Evolutionary conservation across 176 grass and related monocot species (phyloP).

Genomic region (Sorghum bicolor): DNA sequence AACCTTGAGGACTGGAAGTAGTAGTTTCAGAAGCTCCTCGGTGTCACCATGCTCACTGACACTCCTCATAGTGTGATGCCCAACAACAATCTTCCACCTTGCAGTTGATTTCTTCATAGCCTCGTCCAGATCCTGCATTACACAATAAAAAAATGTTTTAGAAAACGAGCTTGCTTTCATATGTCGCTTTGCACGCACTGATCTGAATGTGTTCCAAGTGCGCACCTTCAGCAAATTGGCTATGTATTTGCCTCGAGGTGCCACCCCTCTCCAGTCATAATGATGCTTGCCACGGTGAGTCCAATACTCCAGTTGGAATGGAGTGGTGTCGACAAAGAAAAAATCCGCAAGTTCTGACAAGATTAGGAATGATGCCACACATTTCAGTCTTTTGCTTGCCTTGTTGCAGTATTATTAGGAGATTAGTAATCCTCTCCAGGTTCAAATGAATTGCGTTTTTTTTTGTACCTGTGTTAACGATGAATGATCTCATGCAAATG

Average conservation of each 20-base stretch:
- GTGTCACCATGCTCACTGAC: constrained; percentile 92
- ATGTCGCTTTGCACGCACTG: neutral
- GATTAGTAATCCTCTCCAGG: neutral
- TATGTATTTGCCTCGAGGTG: constrained; percentile 50
- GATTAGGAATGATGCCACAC: neutral
- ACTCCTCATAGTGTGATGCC: constrained; percentile 93
- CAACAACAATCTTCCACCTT: constrained; percentile 83
- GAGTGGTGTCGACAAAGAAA: constrained; percentile 63
- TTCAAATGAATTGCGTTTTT: neutral
- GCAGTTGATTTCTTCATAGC: constrained; percentile 15
- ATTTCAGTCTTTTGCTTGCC: neutral
- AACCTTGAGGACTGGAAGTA: constrained; percentile 89
- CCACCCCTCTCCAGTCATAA: constrained; percentile 70
- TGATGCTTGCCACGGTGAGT: constrained; percentile 33
- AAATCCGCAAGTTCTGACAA: constrained; percentile 62
- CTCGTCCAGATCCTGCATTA: neutral
- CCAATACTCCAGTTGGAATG: constrained; percentile 59
- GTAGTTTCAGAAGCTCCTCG: constrained; percentile 63
- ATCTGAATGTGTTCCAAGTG: neutral
- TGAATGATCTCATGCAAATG: constrained; percentile 83
- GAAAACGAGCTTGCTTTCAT: neutral
- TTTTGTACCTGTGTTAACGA: constrained; percentile 60
- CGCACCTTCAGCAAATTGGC: constrained; percentile 60
- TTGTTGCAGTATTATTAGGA: neutral
- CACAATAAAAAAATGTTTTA: neutral